Percentiles rank a stretch among this genome's conserved stretches.
These are phyloP conservation scores for Kuraishia floccosa DNA, from an alignment of 805 yeast species.

Conservation along the genomic window DNA sequence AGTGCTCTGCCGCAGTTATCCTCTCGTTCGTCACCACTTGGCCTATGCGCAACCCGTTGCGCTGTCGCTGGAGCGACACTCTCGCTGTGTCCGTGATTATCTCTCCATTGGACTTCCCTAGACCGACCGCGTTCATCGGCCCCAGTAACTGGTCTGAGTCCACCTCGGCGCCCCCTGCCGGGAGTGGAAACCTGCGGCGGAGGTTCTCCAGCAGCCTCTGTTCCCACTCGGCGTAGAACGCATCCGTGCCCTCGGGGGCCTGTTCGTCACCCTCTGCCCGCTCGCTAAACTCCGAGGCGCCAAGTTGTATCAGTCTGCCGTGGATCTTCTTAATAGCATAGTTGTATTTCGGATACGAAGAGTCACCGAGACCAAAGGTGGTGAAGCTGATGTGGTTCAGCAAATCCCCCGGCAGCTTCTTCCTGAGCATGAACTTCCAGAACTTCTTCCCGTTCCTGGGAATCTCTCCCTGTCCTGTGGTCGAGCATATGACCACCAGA, in stretches of 20 bases:
- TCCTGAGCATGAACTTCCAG: conserved; percentile 64
- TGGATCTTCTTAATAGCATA: conserved; percentile 82
- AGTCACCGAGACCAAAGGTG: conserved; percentile 88
- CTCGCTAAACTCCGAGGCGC: conserved; percentile 59
- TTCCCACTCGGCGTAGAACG: conserved; percentile 70
- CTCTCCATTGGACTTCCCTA: conserved; percentile 17
- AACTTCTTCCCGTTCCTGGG: conserved; percentile 68
- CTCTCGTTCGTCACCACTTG: conserved; percentile 38
- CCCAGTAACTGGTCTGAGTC: conserved; percentile 23
- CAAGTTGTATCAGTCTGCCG: conserved; percentile 66
- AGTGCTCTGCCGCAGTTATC: conserved; percentile 62
- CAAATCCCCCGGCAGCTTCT: conserved; percentile 47
- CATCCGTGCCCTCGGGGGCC: conserved; percentile 66
- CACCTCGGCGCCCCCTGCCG: conserved; percentile 16
- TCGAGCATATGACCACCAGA: conserved; percentile 60
- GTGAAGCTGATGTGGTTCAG: conserved; percentile 53
- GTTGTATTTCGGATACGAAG: conserved; percentile 82
- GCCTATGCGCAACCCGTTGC: conserved; percentile 22
- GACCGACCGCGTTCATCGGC: conserved; percentile 19
- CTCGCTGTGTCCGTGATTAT: conserved; percentile 14
- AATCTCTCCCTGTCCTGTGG: conserved; percentile 92
- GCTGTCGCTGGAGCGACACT: conserved; percentile 19
- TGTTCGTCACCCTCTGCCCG: conserved; percentile 89
- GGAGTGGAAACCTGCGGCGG: conserved; percentile 20
- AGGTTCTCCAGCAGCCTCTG: conserved; percentile 27